A percentile compares a stretch with the other conserved stretches of the same genome.
These are phyloP conservation scores for Metschnikowia lunata DNA, from an alignment of 805 yeast genomes.

Conservation along the genomic window DNA sequence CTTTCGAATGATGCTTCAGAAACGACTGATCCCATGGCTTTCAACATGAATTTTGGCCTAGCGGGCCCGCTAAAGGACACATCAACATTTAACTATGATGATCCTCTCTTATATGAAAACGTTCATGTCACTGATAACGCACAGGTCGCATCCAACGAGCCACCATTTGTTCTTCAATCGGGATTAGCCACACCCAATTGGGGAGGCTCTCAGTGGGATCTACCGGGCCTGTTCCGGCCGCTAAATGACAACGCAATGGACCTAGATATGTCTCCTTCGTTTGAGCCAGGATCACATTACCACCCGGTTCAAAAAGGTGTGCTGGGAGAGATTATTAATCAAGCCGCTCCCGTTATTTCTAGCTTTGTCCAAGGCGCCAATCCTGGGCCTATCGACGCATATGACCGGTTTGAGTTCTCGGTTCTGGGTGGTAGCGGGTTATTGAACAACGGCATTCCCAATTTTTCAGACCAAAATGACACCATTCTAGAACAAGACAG, in stretches of 20 bases:
- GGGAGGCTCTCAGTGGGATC: conserved; percentile 7
- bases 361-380: too few relatives aligned
- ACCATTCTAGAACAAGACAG: background rate
- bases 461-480: background rate
- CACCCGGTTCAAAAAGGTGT: background rate
- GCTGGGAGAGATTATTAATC: background rate
- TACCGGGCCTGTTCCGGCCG: conserved; percentile 13
- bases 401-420: conserved; percentile 2
- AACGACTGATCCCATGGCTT: background rate
- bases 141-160: background rate
- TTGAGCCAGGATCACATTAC: conserved; percentile 5
- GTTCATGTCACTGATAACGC: background rate
- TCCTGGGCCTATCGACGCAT: background rate
- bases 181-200: background rate
- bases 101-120: conserved; percentile 4
- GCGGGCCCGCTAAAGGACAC: conserved; percentile 6
- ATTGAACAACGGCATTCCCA: too few relatives aligned
- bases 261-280: conserved; percentile 31
- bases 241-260: conserved; percentile 26
- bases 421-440: background rate
- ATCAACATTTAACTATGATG: conserved; percentile 4
- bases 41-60: conserved; percentile 2
- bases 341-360: background rate
- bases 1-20: too few relatives aligned
- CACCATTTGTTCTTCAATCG: background rate